Evolutionary conservation across 2,329 filamentous ascomycete species (phyloP).

Genomic region (Penicillium freii): DNA sequence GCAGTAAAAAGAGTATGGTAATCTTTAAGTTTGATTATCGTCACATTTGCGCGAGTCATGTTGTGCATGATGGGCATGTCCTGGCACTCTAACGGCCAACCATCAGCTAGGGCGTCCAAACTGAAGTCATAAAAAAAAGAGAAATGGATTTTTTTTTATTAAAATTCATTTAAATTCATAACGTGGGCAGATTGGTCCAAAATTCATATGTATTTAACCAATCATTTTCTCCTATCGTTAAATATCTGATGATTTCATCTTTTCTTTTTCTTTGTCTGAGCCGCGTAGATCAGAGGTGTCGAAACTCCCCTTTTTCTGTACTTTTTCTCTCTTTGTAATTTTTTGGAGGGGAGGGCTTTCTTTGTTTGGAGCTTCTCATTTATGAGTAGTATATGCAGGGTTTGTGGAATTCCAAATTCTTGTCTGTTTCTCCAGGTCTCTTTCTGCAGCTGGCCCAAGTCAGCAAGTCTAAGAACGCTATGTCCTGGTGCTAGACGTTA

Average conservation of each 20-base stretch:
- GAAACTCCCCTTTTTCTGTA: conserved; percentile 2
- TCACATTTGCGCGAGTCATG: conserved; percentile 10
- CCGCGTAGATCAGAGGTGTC: conserved; percentile 11
- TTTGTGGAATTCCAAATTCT: conserved; percentile 1
- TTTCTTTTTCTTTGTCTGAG: conserved; percentile 9
- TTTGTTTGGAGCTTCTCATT: not conserved
- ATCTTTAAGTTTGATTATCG: not conserved
- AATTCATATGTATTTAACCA: not conserved
- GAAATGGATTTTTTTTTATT: not conserved
- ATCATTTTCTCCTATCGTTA: conserved; percentile 1
- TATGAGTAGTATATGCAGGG: not conserved
- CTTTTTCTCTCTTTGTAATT: not conserved
- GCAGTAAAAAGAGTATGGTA: not conserved
- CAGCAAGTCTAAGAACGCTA: conserved; percentile 2
- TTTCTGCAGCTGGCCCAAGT: conserved; percentile 1
- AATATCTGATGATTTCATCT: not conserved
- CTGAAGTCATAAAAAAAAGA: no score
- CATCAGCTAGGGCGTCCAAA: not conserved
- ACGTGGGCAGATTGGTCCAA: conserved; percentile 11
- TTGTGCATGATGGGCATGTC: conserved; percentile 1
- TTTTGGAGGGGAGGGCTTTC: not conserved
- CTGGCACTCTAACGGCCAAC: not conserved
- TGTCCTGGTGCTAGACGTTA: conserved; percentile 8
- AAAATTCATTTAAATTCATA: not conserved
- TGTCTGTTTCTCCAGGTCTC: not conserved